A percentile compares a stretch with the other conserved stretches of the same genome.
These are phyloP conservation scores for Xerocomus alliaceus DNA, from an alignment of 1,284 basidiomycete species.

Conservation along the genomic window DNA sequence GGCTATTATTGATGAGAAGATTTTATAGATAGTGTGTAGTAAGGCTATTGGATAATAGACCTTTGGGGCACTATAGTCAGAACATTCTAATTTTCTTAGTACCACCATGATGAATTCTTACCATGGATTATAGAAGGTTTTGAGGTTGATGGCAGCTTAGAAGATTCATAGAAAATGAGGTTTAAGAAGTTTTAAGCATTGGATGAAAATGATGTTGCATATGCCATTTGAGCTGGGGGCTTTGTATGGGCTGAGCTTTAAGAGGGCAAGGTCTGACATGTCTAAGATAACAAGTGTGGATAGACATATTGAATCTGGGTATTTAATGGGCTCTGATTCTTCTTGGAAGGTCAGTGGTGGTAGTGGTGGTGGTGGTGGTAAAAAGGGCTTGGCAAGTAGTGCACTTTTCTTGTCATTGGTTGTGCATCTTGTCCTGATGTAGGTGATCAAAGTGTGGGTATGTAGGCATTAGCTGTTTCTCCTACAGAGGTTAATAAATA, in stretches of 20 bases:
- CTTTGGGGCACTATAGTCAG: neutral
- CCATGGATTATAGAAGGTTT: neutral
- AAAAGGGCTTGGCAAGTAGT: neutral
- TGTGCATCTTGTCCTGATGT: no score
- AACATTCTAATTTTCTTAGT: neutral
- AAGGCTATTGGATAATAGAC: neutral
- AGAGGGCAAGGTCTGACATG: no score
- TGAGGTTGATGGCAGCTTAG: neutral
- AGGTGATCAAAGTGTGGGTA: neutral
- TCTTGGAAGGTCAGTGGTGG: no score
- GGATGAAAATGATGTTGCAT: neutral
- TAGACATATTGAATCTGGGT: no score
- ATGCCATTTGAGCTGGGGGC: neutral
- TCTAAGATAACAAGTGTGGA: no score
- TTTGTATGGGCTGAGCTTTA: neutral
- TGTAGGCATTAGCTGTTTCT: neutral
- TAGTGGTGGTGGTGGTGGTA: neutral
- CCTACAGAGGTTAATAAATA: neutral
- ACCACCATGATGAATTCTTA: conserved; percentile 1
- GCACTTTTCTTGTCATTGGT: neutral
- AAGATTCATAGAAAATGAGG: neutral
- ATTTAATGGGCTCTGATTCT: no score
- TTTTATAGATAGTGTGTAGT: neutral
- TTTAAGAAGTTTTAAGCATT: neutral
- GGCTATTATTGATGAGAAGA: neutral